Percentiles rank a stretch among this genome's conserved stretches.
These are phyloP conservation scores for Pichia occidentalis DNA, from an alignment of 805 yeast genomes.

Conservation along the genomic window DNA sequence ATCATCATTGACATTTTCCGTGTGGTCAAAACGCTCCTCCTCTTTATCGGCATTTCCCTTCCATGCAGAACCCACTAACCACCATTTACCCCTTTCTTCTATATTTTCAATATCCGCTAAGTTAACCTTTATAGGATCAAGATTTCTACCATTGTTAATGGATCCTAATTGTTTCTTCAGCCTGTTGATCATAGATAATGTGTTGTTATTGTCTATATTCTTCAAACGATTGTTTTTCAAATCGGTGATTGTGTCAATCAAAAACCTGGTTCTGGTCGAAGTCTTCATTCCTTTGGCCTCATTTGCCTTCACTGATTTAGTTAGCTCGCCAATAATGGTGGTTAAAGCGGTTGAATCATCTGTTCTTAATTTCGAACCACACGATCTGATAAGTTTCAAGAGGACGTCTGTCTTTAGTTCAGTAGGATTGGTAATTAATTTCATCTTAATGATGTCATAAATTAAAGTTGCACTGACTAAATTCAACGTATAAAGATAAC, in stretches of 20 bases:
- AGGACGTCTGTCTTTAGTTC: conserved; percentile 76
- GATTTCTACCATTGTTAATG: conserved; percentile 37
- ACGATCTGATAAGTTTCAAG: conserved; percentile 60
- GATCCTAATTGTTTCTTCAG: conserved; percentile 59
- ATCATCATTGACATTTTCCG: conserved; percentile 22
- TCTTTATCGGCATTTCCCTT: conserved; percentile 41
- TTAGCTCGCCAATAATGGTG: conserved; percentile 61
- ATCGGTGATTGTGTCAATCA: conserved; percentile 78
- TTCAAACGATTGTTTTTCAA: conserved; percentile 80
- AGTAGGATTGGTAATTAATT: conserved; percentile 36
- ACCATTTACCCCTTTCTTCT: conserved; percentile 91
- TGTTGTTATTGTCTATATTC: conserved; percentile 41
- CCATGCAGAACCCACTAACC: conserved; percentile 99
- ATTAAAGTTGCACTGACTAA: conserved; percentile 65
- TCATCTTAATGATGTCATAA: conserved; percentile 62
- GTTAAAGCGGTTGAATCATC: conserved; percentile 87
- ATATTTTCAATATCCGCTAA: conserved; percentile 74
- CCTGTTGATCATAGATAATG: conserved; percentile 46
- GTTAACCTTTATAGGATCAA: conserved; percentile 80
- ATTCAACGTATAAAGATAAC: conserved; percentile 73
- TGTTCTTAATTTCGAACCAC: conserved; percentile 79
- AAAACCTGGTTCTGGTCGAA: conserved; percentile 67
- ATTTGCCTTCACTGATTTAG: conserved; percentile 36
- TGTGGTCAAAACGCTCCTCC: conserved; percentile 11
- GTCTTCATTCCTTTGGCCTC: conserved; percentile 29